Conservation (phyloP, 202 grass and related monocot genomes). For the Hordeum pubiflorum region DNA sequence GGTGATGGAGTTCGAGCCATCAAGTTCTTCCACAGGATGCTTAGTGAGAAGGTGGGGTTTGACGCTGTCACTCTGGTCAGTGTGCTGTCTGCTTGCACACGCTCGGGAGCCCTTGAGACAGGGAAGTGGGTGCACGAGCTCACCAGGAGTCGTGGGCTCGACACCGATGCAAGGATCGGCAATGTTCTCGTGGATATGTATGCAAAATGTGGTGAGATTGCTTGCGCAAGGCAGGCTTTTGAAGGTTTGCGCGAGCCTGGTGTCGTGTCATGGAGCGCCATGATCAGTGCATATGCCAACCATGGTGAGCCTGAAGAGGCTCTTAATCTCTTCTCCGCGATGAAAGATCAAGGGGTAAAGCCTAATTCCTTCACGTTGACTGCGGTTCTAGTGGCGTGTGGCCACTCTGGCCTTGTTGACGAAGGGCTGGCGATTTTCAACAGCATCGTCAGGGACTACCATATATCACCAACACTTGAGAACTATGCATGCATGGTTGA, state of each 20-base stretch:
- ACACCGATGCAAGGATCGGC: slow-evolving; percentile 47
- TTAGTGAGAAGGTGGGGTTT: slow-evolving; percentile 47
- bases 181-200: slow-evolving; percentile 75
- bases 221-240: slow-evolving; percentile 47
- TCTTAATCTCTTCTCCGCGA: slow-evolving; percentile 51
- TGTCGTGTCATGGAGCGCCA: slow-evolving; percentile 69
- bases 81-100: slow-evolving; percentile 57
- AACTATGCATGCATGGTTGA: slow-evolving; percentile 66
- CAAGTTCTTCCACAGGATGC: slow-evolving; percentile 60
- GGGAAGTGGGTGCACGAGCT: slow-evolving; percentile 77
- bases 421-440: slow-evolving; percentile 66
- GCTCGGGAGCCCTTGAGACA: slow-evolving; percentile 48
- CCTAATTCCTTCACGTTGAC: slow-evolving; percentile 74
- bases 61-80: slow-evolving; percentile 69
- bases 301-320: slow-evolving; percentile 54
- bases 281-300: slow-evolving; percentile 57
- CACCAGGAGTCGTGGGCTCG: slow-evolving; percentile 36
- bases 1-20: slow-evolving; percentile 35
- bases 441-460: slow-evolving; percentile 42
- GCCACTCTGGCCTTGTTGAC: slow-evolving; percentile 53
- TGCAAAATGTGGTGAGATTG: slow-evolving; percentile 52
- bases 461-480: slow-evolving; percentile 41
- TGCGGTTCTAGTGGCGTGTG: slow-evolving; percentile 58
- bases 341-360: slow-evolving; percentile 43
- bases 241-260: slow-evolving; percentile 25